A percentile compares a stretch with the other conserved stretches of the same genome.
phyloP scores from a whole-genome alignment of 1,284 basidiomycete species.

The Trametes pubescens region DNA sequence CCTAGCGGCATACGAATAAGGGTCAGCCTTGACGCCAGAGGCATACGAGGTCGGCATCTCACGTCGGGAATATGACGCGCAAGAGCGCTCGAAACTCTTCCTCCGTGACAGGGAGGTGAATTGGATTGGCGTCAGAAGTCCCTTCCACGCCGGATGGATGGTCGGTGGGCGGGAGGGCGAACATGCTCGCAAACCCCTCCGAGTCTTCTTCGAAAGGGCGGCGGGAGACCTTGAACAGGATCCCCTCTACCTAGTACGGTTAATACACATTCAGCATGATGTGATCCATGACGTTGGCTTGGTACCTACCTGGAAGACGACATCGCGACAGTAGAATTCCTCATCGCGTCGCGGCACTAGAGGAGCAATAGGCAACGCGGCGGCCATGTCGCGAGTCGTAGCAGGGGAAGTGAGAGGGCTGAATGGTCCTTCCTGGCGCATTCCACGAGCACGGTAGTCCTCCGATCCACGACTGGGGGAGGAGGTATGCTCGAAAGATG shows the following conservation, averaged over 20 bases:
- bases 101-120: slow-evolving; percentile 1
- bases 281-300: not conserved
- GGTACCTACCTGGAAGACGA: slow-evolving; percentile 13
- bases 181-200: slow-evolving; percentile 5
- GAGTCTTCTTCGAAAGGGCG: slow-evolving; percentile 16
- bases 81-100: slow-evolving; percentile 15
- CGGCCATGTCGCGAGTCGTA: slow-evolving; percentile 2
- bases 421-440: not conserved
- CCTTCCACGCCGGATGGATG: not conserved
- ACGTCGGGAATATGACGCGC: slow-evolving; percentile 13
- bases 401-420: not conserved
- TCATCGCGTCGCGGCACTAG: not conserved
- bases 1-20: not conserved
- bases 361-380: not conserved
- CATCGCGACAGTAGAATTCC: slow-evolving; percentile 17
- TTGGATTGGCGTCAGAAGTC: slow-evolving; percentile 1
- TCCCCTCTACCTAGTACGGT: slow-evolving; percentile 9
- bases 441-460: not conserved
- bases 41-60: not conserved
- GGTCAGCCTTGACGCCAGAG: not conserved
- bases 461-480: not conserved
- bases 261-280: not conserved
- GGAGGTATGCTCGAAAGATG: not conserved
- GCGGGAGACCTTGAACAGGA: slow-evolving; percentile 17
- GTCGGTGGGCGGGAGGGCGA: slow-evolving; percentile 4